Base-by-base conservation (phyloP, 805 yeast species). In the Wickerhamomyces queroliae region DNA sequence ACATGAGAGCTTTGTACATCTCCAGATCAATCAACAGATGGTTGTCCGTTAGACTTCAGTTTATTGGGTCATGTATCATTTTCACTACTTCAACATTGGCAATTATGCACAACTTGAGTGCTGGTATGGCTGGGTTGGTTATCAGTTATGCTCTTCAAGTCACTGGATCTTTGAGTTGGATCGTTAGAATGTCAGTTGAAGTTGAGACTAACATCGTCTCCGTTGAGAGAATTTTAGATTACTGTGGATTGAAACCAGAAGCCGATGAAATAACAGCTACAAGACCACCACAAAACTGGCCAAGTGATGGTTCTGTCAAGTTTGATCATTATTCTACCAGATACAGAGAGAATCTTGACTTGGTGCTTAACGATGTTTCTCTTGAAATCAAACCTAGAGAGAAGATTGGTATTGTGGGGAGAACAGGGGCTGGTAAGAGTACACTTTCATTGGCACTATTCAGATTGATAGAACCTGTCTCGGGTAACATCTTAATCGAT, bases 371-470 rank as follows among this genome's bases (percentile, higher is more conserved):
- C 31, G 55, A 69, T 29, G 63, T 81, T 28, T 55, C 56, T 15
- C 47, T 80, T 21, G 55, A 64, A 3, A 69, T 82, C 33, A 61
- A 69, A 18, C 64, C 83, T 2, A 58, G 64, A 22, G 87, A 82
- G 47, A 82, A 82, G 49, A 60, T 82, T 44, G 89, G 89, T 39
- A 77, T 82, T 49, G 88, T 81, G 36, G 89, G 89, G 13, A 69
- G 89, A 59, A 82, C 90, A 1, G 89, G 90, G 33, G 86, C 90
- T 3, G 90, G 90, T 37, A 80, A 80, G 46, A 74, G 82, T 1
- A 70, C 85, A 0, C 61, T 80, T 35, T 72, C 83, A 1, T 57
- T 80, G 39, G 81, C 85, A 1, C 53, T 80, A 8, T 80, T 78
- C 58, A 63, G 88, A 52, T 61, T 80, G 21, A 66, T 80, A 37